Percentiles rank a stretch among this genome's conserved stretches.
These are phyloP conservation scores for Tritrichomonas musculus DNA, from an alignment of 208 protist genomes.

Conservation along the genomic window DNA sequence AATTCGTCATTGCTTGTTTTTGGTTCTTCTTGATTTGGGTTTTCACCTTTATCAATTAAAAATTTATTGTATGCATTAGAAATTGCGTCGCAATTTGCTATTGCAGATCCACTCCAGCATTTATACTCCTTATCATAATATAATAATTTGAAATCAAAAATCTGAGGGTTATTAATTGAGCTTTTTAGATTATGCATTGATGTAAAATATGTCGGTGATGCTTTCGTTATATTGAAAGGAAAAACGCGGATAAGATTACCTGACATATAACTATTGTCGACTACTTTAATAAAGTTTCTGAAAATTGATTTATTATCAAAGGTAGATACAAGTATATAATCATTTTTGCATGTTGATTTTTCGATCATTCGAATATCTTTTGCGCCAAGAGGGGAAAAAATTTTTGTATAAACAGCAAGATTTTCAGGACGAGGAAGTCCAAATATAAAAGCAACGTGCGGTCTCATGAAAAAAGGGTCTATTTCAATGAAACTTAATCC, in stretches of 20 bases:
- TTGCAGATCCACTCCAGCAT: neutral
- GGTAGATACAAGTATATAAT: neutral
- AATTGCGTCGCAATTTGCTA: neutral
- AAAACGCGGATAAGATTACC: neutral
- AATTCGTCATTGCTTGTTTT: no score
- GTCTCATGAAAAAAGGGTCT: neutral
- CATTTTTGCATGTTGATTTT: neutral
- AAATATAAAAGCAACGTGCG: neutral
- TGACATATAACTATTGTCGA: neutral
- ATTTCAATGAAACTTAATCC: neutral
- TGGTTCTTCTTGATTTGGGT: neutral
- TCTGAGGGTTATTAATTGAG: neutral
- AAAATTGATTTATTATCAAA: neutral
- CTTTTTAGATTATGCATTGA: neutral
- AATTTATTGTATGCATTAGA: neutral
- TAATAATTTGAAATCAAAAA: neutral
- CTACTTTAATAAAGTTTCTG: neutral
- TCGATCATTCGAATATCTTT: neutral
- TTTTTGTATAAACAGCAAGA: neutral
- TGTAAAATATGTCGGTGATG: neutral
- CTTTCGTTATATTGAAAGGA: neutral
- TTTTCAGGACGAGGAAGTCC: neutral
- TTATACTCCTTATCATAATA: conserved; percentile 3
- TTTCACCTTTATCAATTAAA: neutral
- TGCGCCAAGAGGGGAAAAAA: neutral